phyloP scores from a whole-genome alignment of 495 filamentous ascomycete genomes.

The Cercophora newfieldiana region DNA sequence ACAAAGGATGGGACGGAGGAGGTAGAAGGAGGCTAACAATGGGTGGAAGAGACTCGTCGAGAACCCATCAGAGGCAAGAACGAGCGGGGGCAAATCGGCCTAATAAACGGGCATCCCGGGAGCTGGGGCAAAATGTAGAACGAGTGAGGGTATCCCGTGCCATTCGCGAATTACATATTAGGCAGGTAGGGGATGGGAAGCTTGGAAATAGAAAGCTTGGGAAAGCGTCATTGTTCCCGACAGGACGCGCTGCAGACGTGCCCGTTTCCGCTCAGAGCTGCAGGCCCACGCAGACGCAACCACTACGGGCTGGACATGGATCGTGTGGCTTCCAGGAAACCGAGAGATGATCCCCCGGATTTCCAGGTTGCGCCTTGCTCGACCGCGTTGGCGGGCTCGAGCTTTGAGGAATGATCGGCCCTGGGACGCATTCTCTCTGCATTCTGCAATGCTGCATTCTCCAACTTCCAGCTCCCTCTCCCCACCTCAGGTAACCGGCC shows the following conservation, averaged over 20 bases:
- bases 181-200: slow-evolving; percentile 10
- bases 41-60: not conserved
- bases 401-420: slow-evolving; percentile 14
- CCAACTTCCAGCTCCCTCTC: not conserved
- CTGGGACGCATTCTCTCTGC: not conserved
- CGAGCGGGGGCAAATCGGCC: not conserved
- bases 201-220: not conserved
- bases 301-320: not conserved
- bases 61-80: not conserved
- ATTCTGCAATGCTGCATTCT: not conserved
- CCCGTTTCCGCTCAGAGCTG: not conserved
- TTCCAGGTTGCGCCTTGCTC: slow-evolving; percentile 21
- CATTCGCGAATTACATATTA: slow-evolving; percentile 16
- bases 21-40: not conserved
- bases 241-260: too few species aligned
- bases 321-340: slow-evolving; percentile 7
- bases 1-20: not conserved
- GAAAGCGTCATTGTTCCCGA: not conserved
- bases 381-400: not conserved
- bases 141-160: slow-evolving; percentile 16
- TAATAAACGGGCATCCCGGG: not conserved
- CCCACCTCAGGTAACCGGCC: too few species aligned
- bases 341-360: not conserved
- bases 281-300: slow-evolving; percentile 6
- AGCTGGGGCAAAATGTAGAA: not conserved